Evolutionary conservation across 192 early-diverging fungal species (phyloP), one percentile per base, ranked within the genome.

Genomic region (Coemansia sp.): DNA sequence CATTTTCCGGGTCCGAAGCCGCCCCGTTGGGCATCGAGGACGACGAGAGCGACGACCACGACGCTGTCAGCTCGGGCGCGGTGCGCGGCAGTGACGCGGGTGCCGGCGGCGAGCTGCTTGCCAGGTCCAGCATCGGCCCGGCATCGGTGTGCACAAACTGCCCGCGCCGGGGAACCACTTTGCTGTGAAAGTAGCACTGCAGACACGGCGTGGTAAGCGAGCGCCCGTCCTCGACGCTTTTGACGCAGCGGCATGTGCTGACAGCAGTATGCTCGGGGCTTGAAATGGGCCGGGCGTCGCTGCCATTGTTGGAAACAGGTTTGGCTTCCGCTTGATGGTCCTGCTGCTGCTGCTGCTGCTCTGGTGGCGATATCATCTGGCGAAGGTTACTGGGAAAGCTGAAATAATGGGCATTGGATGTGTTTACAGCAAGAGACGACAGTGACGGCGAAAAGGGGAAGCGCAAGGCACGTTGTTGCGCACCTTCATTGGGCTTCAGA

Each of bases 61-160:
- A 51, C 36, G 34, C 18, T 11, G 32, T 40, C 44, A 58, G 56
- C 32, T 18, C 48, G 15, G 48, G 48, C 48, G 40, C 51, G 5
- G 45, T 45, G 32, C 26, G 44, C 31, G 53, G 46, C 39, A 5
- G 21, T 28, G 53, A 44, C n/a, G 45, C 23, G 6, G 39, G 53
- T 39, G 28, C 45, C n/a, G 53, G 44, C 16, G n/a, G 21, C 45
- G 53, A 47, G 15, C 47, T 53, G 10, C 44, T 48, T 14, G 53
- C 59, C 21, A 63, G 40, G 18, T 69, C 72, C 38, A 76, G 47
- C 53, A 67, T 51, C 5, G 72, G 72, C 9, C 72, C 72, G 0
- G 66, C 66, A 15, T 60, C 48, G 10, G 72, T 76, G 32, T 76
- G 72, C 49, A 76, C 72, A 62, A 69, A 76, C 21, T 69, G 61